phyloP scores from a whole-genome alignment of 768 basidiomycete species.

The Hericium coralloides region DNA sequence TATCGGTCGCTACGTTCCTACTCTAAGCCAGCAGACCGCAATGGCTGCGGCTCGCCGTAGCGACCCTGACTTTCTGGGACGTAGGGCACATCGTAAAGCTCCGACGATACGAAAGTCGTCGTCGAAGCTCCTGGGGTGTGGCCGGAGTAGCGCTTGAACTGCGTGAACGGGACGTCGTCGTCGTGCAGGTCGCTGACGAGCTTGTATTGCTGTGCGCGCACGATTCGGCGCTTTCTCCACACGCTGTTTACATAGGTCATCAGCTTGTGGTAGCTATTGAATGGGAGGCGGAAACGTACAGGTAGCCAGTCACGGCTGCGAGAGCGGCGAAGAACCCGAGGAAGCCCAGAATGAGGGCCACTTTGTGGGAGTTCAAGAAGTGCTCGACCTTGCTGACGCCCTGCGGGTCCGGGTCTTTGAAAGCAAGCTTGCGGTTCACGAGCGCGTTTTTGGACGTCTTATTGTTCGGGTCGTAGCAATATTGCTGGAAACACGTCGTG shows the following conservation, averaged over 20 bases:
- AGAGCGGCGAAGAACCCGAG: constrained; percentile 33
- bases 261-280: background rate
- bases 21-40: no score
- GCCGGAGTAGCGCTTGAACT: background rate
- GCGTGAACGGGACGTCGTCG: background rate
- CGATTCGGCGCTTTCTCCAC: background rate
- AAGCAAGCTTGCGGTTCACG: constrained; percentile 30
- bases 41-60: no score
- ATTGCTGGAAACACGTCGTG: constrained; percentile 19
- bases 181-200: background rate
- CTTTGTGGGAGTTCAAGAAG: constrained; percentile 39
- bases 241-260: background rate
- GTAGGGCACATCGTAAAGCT: no score
- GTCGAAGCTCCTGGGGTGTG: no score
- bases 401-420: constrained; percentile 47
- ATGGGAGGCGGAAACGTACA: constrained; percentile 19
- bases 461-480: constrained; percentile 22
- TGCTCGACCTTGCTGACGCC: constrained; percentile 31
- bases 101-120: no score
- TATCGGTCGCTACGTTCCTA: no score
- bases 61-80: no score
- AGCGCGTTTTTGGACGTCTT: constrained; percentile 16
- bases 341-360: constrained; percentile 38
- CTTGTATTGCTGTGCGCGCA: background rate
- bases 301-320: constrained; percentile 25